Evolutionary conservation across 805 yeast species (phyloP).

Genomic region (Nakazawaea molendinolei): DNA sequence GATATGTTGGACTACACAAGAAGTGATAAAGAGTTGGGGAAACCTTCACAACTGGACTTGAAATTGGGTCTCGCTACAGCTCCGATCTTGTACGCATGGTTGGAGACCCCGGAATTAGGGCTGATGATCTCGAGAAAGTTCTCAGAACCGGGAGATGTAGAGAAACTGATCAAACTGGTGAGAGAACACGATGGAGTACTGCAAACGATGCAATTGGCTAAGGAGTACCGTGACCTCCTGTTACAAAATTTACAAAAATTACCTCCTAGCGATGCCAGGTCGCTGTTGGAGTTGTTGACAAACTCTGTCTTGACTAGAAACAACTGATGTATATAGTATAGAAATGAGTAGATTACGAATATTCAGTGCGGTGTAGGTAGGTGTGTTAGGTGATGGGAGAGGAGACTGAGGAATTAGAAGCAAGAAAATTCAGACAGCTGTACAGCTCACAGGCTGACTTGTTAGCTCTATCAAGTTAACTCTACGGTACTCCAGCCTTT

Average conservation of each 20-base stretch:
- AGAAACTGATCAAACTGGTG: slow-evolving; percentile 72
- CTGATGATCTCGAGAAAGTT: slow-evolving; percentile 80
- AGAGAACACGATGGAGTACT: slow-evolving; percentile 64
- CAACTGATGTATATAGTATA: slow-evolving; percentile 33
- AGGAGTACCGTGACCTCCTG: slow-evolving; percentile 71
- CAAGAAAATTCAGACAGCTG: no score
- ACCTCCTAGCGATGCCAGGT: slow-evolving; percentile 86
- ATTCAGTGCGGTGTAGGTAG: no score
- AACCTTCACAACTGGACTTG: slow-evolving; percentile 94
- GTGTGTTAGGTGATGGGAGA: not conserved
- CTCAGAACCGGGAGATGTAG: slow-evolving; percentile 74
- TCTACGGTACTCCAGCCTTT: no score
- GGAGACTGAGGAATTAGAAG: not conserved
- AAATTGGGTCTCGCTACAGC: slow-evolving; percentile 95
- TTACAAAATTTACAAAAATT: slow-evolving; percentile 60
- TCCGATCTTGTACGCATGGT: slow-evolving; percentile 94
- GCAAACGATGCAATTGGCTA: slow-evolving; percentile 71
- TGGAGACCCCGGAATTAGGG: slow-evolving; percentile 77
- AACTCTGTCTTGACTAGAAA: slow-evolving; percentile 76
- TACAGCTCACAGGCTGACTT: no score
- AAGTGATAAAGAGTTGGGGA: slow-evolving; percentile 79
- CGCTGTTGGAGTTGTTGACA: slow-evolving; percentile 81
- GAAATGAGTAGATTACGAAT: not conserved
- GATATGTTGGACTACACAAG: slow-evolving; percentile 93
- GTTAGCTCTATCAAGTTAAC: no score